Evolutionary conservation across 1,284 basidiomycete genomes (phyloP).

Genomic region (Hemileia vastatrix): DNA sequence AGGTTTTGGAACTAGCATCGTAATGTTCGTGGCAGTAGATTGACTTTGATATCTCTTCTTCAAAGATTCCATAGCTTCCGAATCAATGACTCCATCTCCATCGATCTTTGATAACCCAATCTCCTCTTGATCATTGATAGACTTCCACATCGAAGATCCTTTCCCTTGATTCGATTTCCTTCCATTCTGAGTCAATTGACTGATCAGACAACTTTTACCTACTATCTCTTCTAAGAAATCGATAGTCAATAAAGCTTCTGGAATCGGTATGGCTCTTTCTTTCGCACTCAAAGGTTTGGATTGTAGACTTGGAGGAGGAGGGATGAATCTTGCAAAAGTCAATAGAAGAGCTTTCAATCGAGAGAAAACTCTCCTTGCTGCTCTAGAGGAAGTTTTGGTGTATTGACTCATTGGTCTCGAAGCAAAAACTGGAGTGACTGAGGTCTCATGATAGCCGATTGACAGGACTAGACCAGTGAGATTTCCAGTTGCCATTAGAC

Average conservation of each 20-base stretch:
- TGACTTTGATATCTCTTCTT: slow-evolving; percentile 22
- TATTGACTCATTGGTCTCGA: slow-evolving; percentile 73
- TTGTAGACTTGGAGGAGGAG: slow-evolving; percentile 55
- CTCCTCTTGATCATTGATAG: background rate
- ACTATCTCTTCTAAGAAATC: slow-evolving; percentile 32
- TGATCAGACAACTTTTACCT: slow-evolving; percentile 34
- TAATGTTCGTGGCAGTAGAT: slow-evolving; percentile 1
- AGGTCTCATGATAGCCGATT: slow-evolving; percentile 79
- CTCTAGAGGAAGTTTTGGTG: slow-evolving; percentile 69
- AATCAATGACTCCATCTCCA: slow-evolving; percentile 1
- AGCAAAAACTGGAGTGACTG: slow-evolving; percentile 74
- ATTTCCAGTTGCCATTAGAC: slow-evolving; percentile 71
- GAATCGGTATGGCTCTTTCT: slow-evolving; percentile 53
- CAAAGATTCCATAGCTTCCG: background rate
- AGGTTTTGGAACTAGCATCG: background rate
- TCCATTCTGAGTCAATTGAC: slow-evolving; percentile 6
- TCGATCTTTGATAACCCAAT: background rate
- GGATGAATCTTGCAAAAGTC: slow-evolving; percentile 66
- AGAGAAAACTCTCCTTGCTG: slow-evolving; percentile 61
- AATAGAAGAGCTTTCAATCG: slow-evolving; percentile 69
- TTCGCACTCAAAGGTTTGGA: slow-evolving; percentile 64
- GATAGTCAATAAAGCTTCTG: slow-evolving; percentile 40
- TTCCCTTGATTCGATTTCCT: background rate
- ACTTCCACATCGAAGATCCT: background rate
- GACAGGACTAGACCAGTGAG: slow-evolving; percentile 89